These are phyloP conservation scores for Cenchrus americanus DNA, from an alignment of 176 grass and related monocot genomes.

Conservation along the genomic window DNA sequence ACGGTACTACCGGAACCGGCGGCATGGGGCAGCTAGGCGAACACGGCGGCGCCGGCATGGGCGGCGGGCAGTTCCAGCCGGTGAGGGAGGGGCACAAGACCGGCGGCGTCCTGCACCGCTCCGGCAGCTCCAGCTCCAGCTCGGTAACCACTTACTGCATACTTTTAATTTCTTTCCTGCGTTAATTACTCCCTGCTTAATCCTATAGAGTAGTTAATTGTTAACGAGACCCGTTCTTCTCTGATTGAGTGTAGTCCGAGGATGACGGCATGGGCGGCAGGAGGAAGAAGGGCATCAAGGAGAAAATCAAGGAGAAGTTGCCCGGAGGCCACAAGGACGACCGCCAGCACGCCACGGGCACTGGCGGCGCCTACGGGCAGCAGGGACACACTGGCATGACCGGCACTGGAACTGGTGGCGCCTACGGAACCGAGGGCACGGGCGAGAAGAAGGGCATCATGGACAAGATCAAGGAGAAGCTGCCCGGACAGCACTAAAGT, in stretches of 20 bases:
- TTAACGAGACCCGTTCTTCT: background rate
- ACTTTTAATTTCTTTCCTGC: background rate
- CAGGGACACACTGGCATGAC: no score
- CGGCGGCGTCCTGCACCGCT: conserved; percentile 49
- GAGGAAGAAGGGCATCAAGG: conserved; percentile 72
- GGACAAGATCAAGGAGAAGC: conserved; percentile 80
- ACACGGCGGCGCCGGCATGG: conserved; percentile 3
- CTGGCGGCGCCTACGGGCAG: background rate
- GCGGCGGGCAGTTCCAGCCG: conserved; percentile 44
- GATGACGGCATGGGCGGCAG: conserved; percentile 66
- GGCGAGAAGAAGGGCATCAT: conserved; percentile 70
- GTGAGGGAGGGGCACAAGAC: conserved; percentile 39
- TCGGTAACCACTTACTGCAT: conserved; percentile 17
- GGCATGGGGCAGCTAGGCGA: conserved; percentile 22
- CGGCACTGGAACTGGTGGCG: background rate
- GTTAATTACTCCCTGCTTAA: no score
- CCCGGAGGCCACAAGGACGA: conserved; percentile 33
- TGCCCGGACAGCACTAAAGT: conserved; percentile 52
- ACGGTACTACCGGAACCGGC: background rate
- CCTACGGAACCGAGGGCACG: background rate
- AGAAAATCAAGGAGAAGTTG: conserved; percentile 73
- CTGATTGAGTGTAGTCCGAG: conserved; percentile 41
- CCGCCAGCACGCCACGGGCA: background rate
- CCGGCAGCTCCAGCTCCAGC: conserved; percentile 67
- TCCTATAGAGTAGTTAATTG: background rate